Percentiles rank a stretch among this genome's conserved stretches.
Conservation (phyloP, 306 rosid genomes). For the Sesbania bispinosa region DNA sequence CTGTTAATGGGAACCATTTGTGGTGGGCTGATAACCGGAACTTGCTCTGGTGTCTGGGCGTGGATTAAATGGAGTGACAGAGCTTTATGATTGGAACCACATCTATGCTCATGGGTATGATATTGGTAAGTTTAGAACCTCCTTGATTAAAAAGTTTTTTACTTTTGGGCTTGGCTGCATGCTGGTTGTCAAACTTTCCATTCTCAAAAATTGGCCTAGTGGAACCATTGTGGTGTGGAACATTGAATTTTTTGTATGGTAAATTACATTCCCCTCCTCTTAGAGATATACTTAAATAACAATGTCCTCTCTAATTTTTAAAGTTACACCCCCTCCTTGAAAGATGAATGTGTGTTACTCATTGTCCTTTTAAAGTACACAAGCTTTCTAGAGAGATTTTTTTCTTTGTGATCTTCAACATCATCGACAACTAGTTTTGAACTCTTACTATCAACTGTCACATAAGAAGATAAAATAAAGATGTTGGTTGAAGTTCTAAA, state of each 20-base stretch:
- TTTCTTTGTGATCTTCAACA: too few species aligned
- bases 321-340: too few species aligned
- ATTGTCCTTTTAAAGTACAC: too few species aligned
- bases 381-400: too few species aligned
- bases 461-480: too few species aligned
- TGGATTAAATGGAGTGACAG: slow-evolving; percentile 74
- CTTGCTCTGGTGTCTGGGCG: slow-evolving; percentile 93
- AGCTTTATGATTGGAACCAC: slow-evolving; percentile 90
- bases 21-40: slow-evolving; percentile 90
- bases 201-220: neutral
- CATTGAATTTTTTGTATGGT: neutral
- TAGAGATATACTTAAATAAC: too few species aligned
- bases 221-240: neutral
- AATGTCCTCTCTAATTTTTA: too few species aligned
- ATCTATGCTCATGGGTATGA: slow-evolving; percentile 96
- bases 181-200: neutral
- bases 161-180: neutral
- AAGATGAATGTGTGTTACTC: too few species aligned
- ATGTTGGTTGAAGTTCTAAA: too few species aligned
- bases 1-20: slow-evolving; percentile 83
- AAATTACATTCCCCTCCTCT: too few species aligned
- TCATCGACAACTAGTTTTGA: too few species aligned
- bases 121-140: slow-evolving; percentile 59
- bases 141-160: slow-evolving; percentile 9
- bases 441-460: too few species aligned